Conservation (phyloP, 192 early-diverging fungal genomes). For the Coemansia sp. region DNA sequence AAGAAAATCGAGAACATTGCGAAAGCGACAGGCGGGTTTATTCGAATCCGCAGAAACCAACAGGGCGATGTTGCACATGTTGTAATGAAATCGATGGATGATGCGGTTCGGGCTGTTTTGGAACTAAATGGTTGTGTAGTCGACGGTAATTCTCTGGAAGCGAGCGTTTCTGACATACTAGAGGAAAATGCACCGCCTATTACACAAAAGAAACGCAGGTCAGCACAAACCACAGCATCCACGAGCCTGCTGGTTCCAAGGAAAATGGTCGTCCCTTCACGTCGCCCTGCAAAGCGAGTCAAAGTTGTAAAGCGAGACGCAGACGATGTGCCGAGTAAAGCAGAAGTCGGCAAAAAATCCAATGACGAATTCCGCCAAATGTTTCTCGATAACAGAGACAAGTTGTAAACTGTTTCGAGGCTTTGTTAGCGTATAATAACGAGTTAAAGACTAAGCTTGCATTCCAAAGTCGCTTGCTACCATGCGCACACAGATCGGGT, state of each 20-base stretch:
- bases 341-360: conserved; percentile 1
- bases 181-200: not conserved
- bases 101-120: conserved; percentile 12
- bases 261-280: conserved; percentile 4
- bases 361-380: conserved; percentile 44
- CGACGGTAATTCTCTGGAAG: conserved; percentile 16
- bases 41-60: conserved; percentile 34
- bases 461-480: conserved; percentile 82
- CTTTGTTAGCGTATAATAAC: no score
- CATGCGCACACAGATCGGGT: conserved; percentile 88
- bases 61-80: conserved; percentile 30
- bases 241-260: conserved; percentile 26
- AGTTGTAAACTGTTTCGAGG: no score
- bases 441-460: not conserved
- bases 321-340: not conserved
- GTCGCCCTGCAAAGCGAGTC: conserved; percentile 32
- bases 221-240: not conserved
- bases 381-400: no score
- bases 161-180: not conserved
- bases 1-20: conserved; percentile 38
- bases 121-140: conserved; percentile 23
- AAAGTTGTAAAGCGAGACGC: not conserved
- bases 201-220: not conserved
- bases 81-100: conserved; percentile 23
- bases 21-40: conserved; percentile 15